These are phyloP conservation scores for Bondarzewia mesenterica DNA, from an alignment of 1,284 basidiomycete genomes.

Conservation along the genomic window DNA sequence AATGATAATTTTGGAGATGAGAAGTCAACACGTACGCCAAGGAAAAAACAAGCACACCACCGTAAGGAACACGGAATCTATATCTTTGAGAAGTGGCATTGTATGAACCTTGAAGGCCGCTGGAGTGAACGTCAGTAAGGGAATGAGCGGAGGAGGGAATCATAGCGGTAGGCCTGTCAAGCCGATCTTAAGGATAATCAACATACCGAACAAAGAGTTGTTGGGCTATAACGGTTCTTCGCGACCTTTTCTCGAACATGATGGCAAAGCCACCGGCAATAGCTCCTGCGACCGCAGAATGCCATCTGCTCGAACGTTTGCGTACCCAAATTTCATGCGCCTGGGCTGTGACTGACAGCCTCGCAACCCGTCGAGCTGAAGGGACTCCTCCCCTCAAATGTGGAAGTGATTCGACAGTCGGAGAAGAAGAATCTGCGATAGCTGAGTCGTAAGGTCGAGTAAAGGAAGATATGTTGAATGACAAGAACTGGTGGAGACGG, in stretches of 20 bases:
- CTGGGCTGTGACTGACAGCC: slow-evolving; percentile 53
- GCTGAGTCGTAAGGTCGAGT: slow-evolving; percentile 13
- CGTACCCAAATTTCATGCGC: slow-evolving; percentile 56
- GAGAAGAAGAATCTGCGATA: slow-evolving; percentile 3
- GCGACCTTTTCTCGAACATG: slow-evolving; percentile 69
- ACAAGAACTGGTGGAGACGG: slow-evolving; percentile 14
- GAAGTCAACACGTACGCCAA: slow-evolving; percentile 48
- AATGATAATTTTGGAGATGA: too few species aligned
- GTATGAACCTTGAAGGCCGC: slow-evolving; percentile 80
- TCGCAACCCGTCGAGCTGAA: slow-evolving; percentile 28
- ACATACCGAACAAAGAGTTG: slow-evolving; percentile 83
- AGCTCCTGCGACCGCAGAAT: slow-evolving; percentile 82
- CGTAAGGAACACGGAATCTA: slow-evolving; percentile 75
- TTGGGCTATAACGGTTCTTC: slow-evolving; percentile 75
- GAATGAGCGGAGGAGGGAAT: too few species aligned
- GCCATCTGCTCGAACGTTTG: slow-evolving; percentile 73
- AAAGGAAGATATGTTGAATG: slow-evolving; percentile 29
- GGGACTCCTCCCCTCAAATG: slow-evolving; percentile 10
- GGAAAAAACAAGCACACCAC: slow-evolving; percentile 79
- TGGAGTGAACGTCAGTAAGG: too few species aligned
- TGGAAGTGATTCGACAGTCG: neutral
- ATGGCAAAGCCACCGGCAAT: slow-evolving; percentile 78
- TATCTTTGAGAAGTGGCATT: slow-evolving; percentile 62
- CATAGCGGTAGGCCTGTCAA: neutral
- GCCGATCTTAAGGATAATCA: neutral